Percentiles rank a stretch among this genome's conserved stretches.
Evolutionary conservation across 140 eudicot genomes (phyloP).

Genomic region (Senecio squalidus): DNA sequence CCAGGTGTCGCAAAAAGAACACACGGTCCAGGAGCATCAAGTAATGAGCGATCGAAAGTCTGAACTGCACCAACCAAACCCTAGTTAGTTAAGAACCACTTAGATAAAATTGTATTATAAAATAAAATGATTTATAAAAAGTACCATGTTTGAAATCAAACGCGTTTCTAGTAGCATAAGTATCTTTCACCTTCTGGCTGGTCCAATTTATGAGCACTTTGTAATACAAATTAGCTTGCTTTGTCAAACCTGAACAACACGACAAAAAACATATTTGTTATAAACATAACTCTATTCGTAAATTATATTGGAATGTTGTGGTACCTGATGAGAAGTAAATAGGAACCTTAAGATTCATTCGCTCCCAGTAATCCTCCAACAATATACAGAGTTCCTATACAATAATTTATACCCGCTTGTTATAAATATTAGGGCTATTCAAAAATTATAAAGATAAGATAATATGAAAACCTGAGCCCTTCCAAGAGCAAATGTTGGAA

Average conservation of each 20-base stretch:
- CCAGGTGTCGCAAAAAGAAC: conserved; percentile 99
- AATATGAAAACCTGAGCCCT: conserved; percentile 75
- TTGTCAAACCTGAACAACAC: conserved; percentile 61
- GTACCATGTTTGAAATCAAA: conserved; percentile 83
- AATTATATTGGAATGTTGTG: no score
- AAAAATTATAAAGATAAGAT: not conserved
- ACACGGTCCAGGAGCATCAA: conserved; percentile 90
- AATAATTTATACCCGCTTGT: conserved; percentile 7
- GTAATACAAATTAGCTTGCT: conserved; percentile 84
- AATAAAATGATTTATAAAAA: not conserved
- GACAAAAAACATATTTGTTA: not conserved
- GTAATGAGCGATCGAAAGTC: conserved; percentile 68
- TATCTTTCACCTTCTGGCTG: conserved; percentile 90
- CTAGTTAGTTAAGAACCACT: not conserved
- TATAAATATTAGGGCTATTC: not conserved
- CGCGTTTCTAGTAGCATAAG: conserved; percentile 69
- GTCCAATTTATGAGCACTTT: conserved; percentile 91
- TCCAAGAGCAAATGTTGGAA: conserved; percentile 92
- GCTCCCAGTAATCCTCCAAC: conserved; percentile 91
- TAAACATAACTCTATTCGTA: no score
- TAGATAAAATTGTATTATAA: not conserved
- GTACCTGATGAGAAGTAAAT: conserved; percentile 90
- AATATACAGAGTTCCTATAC: conserved; percentile 79
- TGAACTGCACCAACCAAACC: conserved; percentile 49
- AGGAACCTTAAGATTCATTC: conserved; percentile 84